Conservation (phyloP, 371 early-diverging fungal genomes). For the Actinomucor elegans region DNA sequence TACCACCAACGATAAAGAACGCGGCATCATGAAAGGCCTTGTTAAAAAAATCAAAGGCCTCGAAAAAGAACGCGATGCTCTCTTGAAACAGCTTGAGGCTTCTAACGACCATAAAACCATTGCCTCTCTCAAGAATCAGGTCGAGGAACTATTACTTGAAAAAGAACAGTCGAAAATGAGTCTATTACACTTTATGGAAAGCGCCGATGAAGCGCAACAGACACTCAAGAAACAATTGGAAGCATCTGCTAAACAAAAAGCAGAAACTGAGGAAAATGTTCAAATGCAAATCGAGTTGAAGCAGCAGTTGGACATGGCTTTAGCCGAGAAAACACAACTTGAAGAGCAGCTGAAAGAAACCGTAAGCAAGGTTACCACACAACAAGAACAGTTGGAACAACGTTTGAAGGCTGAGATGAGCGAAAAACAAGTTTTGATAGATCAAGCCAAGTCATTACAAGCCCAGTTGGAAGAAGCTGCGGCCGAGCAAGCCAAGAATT, state of each 20-base stretch:
- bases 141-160: conserved; percentile 44
- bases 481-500: conserved; percentile 28
- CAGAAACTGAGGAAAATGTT: neutral
- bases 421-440: conserved; percentile 31
- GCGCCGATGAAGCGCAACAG: conserved; percentile 35
- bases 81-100: conserved; percentile 18
- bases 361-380: neutral
- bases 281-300: neutral
- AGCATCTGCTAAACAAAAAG: conserved; percentile 16
- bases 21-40: conserved; percentile 40
- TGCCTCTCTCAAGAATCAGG: conserved; percentile 36
- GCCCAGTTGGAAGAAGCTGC: conserved; percentile 10
- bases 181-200: conserved; percentile 37
- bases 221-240: conserved; percentile 30
- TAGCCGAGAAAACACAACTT: neutral
- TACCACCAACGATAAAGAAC: conserved; percentile 21
- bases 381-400: conserved; percentile 4
- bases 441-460: conserved; percentile 21
- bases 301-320: neutral
- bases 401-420: conserved; percentile 19
- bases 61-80: conserved; percentile 34
- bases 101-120: conserved; percentile 13
- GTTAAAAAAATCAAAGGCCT: conserved; percentile 38
- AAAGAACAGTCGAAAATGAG: conserved; percentile 47
- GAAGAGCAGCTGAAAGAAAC: neutral